Conservation (phyloP, 129 eudicot genomes). For the Ambrosia artemisiifolia region DNA sequence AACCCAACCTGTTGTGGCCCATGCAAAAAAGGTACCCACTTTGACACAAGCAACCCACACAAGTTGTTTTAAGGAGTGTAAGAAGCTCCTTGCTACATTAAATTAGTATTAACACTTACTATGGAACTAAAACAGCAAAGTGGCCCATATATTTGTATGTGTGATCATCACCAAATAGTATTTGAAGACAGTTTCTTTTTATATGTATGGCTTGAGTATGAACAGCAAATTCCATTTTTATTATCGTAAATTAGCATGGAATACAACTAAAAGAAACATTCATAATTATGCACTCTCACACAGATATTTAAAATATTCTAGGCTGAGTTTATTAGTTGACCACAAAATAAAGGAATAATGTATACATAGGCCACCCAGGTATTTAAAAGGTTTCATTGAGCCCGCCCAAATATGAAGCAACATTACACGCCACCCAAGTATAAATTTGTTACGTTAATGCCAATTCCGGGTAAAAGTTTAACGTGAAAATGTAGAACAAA, state of each 20-base stretch:
- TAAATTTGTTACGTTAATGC: neutral
- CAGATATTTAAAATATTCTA: neutral
- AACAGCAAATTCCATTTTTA: neutral
- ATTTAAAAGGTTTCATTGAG: neutral
- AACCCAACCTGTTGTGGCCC: neutral
- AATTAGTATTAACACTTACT: neutral
- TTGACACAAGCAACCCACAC: neutral
- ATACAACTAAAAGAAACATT: neutral
- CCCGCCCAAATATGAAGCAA: neutral
- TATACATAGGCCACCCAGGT: neutral
- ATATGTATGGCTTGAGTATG: neutral
- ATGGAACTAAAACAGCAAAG: neutral
- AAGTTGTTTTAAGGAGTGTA: neutral
- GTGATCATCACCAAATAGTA: conserved; percentile 1
- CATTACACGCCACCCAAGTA: neutral
- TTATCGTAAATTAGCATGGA: neutral
- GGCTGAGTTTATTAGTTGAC: neutral
- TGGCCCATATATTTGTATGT: neutral
- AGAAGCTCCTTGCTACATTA: neutral
- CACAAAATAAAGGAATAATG: neutral
- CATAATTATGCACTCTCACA: neutral
- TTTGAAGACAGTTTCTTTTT: neutral
- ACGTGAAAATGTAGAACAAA: neutral
- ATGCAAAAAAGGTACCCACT: neutral
- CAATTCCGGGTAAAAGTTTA: neutral